phyloP scores from a whole-genome alignment of 108 stramenopile species.

The Nitzschia inconspicua region DNA sequence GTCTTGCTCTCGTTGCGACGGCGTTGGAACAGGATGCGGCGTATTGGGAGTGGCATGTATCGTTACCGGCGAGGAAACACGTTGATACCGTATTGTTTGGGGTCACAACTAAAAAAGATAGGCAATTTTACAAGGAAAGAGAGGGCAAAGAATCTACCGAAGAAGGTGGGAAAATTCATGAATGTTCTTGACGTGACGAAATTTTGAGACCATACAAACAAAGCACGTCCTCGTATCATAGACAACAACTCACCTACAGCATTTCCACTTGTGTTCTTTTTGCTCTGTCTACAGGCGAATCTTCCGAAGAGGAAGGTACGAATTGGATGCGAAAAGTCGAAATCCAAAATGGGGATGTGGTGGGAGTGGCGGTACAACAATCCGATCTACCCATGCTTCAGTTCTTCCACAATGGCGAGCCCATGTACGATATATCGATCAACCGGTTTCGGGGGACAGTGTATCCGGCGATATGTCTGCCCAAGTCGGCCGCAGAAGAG shows the following conservation, averaged over 20 bases:
- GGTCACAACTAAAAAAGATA: slow-evolving; percentile 69
- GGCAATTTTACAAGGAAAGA: slow-evolving; percentile 54
- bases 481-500: slow-evolving; percentile 27
- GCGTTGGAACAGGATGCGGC: slow-evolving; percentile 85
- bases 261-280: too few relatives aligned
- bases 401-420: slow-evolving; percentile 78
- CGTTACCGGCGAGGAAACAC: slow-evolving; percentile 14
- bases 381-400: slow-evolving; percentile 85
- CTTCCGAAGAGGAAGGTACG: slow-evolving; percentile 54
- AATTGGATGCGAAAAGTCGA: slow-evolving; percentile 61
- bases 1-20: slow-evolving; percentile 60
- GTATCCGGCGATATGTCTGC: slow-evolving; percentile 67
- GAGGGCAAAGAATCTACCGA: slow-evolving; percentile 27
- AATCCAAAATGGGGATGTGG: slow-evolving; percentile 60
- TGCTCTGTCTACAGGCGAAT: background rate
- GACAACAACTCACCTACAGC: too few relatives aligned
- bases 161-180: slow-evolving; percentile 35
- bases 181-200: too few relatives aligned
- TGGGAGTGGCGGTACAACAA: slow-evolving; percentile 83
- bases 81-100: slow-evolving; percentile 67
- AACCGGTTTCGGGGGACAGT: slow-evolving; percentile 79
- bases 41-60: slow-evolving; percentile 84
- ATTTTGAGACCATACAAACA: too few relatives aligned
- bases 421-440: slow-evolving; percentile 61
- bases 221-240: too few relatives aligned